These are phyloP conservation scores for Saturnispora mendoncae DNA, from an alignment of 805 yeast genomes.

Conservation along the genomic window DNA sequence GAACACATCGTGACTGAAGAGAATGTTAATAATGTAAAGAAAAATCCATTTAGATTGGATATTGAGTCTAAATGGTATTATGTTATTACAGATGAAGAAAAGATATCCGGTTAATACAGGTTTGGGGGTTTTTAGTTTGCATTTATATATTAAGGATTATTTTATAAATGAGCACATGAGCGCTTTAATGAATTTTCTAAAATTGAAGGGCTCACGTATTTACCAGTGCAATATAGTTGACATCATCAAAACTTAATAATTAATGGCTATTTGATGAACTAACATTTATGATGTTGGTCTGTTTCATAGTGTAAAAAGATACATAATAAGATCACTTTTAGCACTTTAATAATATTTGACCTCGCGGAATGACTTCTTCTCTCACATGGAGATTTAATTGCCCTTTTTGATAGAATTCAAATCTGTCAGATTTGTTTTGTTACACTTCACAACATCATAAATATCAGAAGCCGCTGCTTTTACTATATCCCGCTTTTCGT, in stretches of 20 bases:
- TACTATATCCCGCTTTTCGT: too few relatives aligned
- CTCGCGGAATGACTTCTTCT: neutral
- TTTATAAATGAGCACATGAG: constrained; percentile 1
- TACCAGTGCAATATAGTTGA: too few relatives aligned
- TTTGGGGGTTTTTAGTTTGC: neutral
- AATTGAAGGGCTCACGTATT: too few relatives aligned
- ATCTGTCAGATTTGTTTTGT: too few relatives aligned
- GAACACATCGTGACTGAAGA: constrained; percentile 42
- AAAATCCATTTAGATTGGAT: constrained; percentile 61
- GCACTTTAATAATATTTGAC: neutral
- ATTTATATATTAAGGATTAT: neutral
- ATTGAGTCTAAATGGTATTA: constrained; percentile 57
- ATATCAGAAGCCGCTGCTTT: too few relatives aligned
- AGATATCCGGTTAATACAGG: constrained; percentile 1
- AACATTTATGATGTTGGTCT: too few relatives aligned
- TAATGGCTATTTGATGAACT: too few relatives aligned
- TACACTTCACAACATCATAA: too few relatives aligned
- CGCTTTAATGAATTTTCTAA: neutral
- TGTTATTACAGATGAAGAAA: constrained; percentile 45
- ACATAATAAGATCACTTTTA: too few relatives aligned
- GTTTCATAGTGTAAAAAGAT: too few relatives aligned
- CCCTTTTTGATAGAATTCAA: too few relatives aligned
- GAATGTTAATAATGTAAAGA: constrained; percentile 27
- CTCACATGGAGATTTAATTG: neutral
- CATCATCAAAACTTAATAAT: too few relatives aligned